These are phyloP conservation scores for Eucommia ulmoides DNA, from an alignment of 257 asterid species.

Conservation along the genomic window DNA sequence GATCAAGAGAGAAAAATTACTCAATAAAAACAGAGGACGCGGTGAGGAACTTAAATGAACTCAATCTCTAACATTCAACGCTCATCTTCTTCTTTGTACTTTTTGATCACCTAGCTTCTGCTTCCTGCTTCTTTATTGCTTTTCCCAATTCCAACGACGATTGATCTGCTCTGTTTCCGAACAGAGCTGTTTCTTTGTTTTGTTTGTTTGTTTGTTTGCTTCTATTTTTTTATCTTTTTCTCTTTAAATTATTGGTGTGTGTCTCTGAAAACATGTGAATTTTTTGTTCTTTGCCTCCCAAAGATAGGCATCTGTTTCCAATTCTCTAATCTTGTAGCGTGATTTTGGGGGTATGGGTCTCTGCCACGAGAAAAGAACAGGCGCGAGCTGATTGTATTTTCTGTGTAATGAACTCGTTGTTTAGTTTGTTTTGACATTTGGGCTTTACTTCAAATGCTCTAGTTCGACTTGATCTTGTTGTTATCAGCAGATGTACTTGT, in stretches of 20 bases:
- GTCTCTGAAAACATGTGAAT: constrained; percentile 6
- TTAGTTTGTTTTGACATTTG: constrained; percentile 5
- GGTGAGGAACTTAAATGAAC: too few relatives aligned
- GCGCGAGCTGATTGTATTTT: constrained; percentile 2
- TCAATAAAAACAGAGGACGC: too few relatives aligned
- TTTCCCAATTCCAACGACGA: constrained; percentile 2
- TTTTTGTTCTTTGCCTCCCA: constrained; percentile 4
- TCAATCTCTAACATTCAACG: too few relatives aligned
- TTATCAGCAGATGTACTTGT: constrained; percentile 19
- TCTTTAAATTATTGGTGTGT: too few relatives aligned
- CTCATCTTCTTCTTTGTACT: too few relatives aligned
- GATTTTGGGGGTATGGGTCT: constrained; percentile 6
- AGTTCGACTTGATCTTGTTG: constrained; percentile 7
- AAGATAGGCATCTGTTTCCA: constrained; percentile 1
- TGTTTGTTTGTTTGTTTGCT: not conserved
- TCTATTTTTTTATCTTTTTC: too few relatives aligned
- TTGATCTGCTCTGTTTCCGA: constrained; percentile 1
- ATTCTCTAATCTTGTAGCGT: constrained; percentile 14
- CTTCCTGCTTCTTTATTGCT: too few relatives aligned
- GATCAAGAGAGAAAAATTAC: too few relatives aligned
- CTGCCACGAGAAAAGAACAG: not conserved
- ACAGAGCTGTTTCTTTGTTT: not conserved
- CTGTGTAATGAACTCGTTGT: constrained; percentile 15
- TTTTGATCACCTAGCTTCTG: too few relatives aligned
- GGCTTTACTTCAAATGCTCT: constrained; percentile 2